Evolutionary conservation across 495 filamentous ascomycete genomes (phyloP).

Genomic region (Collariella sp.): DNA sequence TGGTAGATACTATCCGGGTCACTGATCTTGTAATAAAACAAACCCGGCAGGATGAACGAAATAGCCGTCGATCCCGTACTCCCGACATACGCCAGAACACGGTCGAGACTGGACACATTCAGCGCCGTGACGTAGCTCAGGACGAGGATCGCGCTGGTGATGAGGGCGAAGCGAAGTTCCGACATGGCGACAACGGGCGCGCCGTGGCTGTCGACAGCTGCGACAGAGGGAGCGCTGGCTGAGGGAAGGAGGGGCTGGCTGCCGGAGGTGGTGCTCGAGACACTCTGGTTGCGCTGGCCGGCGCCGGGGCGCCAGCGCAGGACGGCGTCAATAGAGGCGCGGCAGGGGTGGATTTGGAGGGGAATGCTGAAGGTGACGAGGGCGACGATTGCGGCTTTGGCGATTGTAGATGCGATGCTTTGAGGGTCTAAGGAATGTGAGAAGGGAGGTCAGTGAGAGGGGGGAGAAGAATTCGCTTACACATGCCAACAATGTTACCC

Average conservation of each 20-base stretch:
- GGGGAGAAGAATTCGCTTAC: constrained; percentile 32
- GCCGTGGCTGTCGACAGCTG: constrained; percentile 31
- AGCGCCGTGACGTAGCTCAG: constrained; percentile 81
- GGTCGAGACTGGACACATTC: constrained; percentile 79
- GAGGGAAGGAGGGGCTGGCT: constrained; percentile 35
- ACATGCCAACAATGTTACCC: constrained; percentile 93
- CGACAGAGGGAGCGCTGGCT: constrained; percentile 5
- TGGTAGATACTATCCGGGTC: constrained; percentile 75
- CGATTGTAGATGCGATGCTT: constrained; percentile 78
- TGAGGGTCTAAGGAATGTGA: constrained; percentile 47
- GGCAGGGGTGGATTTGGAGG: constrained; percentile 88
- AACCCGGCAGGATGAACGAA: constrained; percentile 87
- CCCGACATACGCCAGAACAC: constrained; percentile 89
- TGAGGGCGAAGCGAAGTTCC: constrained; percentile 79
- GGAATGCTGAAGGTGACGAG: constrained; percentile 97
- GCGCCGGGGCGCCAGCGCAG: constrained; percentile 85
- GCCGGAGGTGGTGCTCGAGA: constrained; percentile 26
- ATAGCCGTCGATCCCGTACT: constrained; percentile 90
- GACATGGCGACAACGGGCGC: constrained; percentile 51
- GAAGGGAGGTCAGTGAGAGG: background rate
- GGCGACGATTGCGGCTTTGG: constrained; percentile 87
- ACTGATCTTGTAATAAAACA: constrained; percentile 98
- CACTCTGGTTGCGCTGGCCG: constrained; percentile 61
- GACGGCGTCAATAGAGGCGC: constrained; percentile 86
- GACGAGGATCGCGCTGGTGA: constrained; percentile 78